Evolutionary conservation across 2,329 filamentous ascomycete species (phyloP), one percentile per base, ranked within the genome.

Genomic region (Talaromyces verruculosus): DNA sequence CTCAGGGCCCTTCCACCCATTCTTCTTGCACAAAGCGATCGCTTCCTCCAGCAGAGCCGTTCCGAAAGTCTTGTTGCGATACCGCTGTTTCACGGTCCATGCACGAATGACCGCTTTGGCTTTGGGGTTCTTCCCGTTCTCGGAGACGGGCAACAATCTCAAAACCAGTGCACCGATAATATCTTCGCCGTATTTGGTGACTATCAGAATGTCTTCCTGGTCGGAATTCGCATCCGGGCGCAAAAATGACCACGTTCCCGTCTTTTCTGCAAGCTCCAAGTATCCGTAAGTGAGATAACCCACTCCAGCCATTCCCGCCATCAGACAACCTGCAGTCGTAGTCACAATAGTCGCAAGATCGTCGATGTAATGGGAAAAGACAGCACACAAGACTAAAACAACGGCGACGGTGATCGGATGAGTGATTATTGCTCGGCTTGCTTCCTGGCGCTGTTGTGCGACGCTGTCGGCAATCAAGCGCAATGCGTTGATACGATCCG

Each of bases 381-480:
- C 37, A 5, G 58, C 65, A 22, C 51, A 71, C 37, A 81, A 66
- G 0, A 73, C 73, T 5, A 79, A 72, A n/a, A 82, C 68, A 1
- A 75, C 15, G 1, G 75, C 70, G 33, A 83, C 70, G 71, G 82
- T 84, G 55, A 82, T 72, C 30, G 85, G 82, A 77, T 92, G 87
- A 71, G 85, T 86, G 68, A 91, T 81, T 66, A 95, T 80, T 68
- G 86, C 80, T 64, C 81, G 80, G 49, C 88, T 86, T 22, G 91
- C 87, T 8, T 84, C 79, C 74, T 92, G 89, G 68, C 90, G 88
- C 82, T 95, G 92, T 78, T 96, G 90, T 41, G 91, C 91, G 60
- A 96, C 86, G 66, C 89, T 92, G 78, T 94, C 91, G 67, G 92
- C 89, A 45, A 96, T 84, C 22, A 96, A 85, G 68, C 86, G 85